Conservation (phyloP, 78 protist species). For the Dictyostelium firmibasis region DNA sequence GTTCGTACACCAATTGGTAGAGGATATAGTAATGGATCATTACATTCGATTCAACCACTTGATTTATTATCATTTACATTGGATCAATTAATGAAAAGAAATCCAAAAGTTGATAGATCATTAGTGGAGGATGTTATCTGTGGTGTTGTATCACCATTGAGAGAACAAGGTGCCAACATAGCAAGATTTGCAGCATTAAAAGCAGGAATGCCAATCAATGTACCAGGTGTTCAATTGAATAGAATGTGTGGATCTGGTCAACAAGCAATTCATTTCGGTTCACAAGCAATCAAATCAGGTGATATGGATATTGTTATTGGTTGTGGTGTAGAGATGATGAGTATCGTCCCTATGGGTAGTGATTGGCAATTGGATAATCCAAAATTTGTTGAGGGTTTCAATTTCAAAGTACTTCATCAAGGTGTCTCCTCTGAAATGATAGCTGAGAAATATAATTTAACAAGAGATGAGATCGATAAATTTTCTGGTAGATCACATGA, state of each 20-base stretch:
- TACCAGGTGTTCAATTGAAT: constrained; percentile 88
- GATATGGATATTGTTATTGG: constrained; percentile 84
- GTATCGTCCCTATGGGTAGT: constrained; percentile 81
- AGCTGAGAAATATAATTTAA: constrained; percentile 84
- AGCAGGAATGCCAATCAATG: constrained; percentile 81
- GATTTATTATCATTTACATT: constrained; percentile 61
- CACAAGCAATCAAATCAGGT: constrained; percentile 86
- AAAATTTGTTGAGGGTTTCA: constrained; percentile 39
- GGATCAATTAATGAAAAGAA: constrained; percentile 42
- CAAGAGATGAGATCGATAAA: constrained; percentile 85
- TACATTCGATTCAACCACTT: constrained; percentile 53
- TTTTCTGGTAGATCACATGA: constrained; percentile 79
- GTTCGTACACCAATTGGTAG: constrained; percentile 80
- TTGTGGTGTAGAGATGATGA: constrained; percentile 91
- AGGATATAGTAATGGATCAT: constrained; percentile 66
- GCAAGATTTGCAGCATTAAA: constrained; percentile 84
- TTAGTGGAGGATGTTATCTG: constrained; percentile 87
- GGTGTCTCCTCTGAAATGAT: constrained; percentile 88
- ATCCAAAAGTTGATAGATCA: constrained; percentile 28
- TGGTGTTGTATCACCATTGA: constrained; percentile 85
- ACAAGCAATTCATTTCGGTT: constrained; percentile 89
- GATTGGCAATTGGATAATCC: constrained; percentile 77
- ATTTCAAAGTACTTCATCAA: constrained; percentile 62
- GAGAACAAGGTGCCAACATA: constrained; percentile 87
- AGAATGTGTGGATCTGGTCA: constrained; percentile 91